These are phyloP conservation scores for Fusarium sp. DNA, from an alignment of 2,329 filamentous ascomycete genomes.

Conservation along the genomic window DNA sequence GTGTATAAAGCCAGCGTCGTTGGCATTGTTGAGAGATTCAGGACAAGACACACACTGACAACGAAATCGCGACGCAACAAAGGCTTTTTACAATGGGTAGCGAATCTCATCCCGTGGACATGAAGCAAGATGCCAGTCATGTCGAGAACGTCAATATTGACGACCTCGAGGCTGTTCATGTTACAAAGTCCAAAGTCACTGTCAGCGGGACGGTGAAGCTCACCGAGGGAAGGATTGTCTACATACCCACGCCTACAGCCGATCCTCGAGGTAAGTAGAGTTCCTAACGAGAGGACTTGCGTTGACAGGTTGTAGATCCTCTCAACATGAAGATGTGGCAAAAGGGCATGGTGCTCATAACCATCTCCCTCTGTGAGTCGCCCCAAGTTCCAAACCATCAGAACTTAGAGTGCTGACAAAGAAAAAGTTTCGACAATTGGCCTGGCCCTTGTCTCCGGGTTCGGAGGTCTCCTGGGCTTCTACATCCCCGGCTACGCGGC, in stretches of 20 bases:
- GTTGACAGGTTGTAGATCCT: constrained; percentile 23
- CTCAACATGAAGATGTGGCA: constrained; percentile 42
- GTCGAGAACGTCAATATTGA: constrained; percentile 35
- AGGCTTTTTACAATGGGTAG: background rate
- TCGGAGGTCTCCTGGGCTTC: constrained; percentile 25
- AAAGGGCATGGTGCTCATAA: constrained; percentile 28
- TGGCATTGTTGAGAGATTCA: background rate
- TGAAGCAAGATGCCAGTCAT: constrained; percentile 30
- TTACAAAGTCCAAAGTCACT: constrained; percentile 31
- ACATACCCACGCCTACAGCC: constrained; percentile 36
- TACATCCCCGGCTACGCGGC: constrained; percentile 22
- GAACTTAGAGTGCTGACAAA: background rate
- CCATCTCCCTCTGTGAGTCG: constrained; percentile 32
- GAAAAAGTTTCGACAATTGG: constrained; percentile 19
- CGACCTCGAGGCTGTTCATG: constrained; percentile 30
- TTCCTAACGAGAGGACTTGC: background rate
- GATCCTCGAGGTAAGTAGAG: constrained; percentile 9
- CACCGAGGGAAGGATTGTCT: constrained; percentile 28
- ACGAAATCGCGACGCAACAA: background rate
- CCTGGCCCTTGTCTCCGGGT: constrained; percentile 17
- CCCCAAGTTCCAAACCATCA: background rate
- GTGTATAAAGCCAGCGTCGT: background rate
- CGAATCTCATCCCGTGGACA: constrained; percentile 25
- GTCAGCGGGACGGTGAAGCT: constrained; percentile 38
- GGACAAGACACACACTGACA: background rate